These are phyloP conservation scores for Cercophora samala DNA, from an alignment of 495 filamentous ascomycete species.

Conservation along the genomic window DNA sequence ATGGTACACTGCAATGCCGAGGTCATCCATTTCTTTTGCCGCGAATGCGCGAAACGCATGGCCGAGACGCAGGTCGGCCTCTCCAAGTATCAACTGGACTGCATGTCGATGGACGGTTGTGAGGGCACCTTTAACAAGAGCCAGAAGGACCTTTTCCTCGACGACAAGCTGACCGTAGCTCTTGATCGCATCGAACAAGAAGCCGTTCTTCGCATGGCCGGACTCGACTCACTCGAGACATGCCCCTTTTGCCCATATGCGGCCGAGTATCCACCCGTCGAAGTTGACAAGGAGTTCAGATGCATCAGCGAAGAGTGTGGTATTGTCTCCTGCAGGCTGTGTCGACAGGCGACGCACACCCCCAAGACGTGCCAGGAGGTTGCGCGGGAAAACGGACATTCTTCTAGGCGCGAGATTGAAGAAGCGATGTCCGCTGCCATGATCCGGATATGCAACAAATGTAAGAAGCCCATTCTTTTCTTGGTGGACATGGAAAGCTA, in stretches of 20 bases:
- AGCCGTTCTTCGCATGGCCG: conserved; percentile 60
- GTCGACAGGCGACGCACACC: conserved; percentile 68
- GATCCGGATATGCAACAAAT: conserved; percentile 70
- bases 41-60: conserved; percentile 57
- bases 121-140: conserved; percentile 38
- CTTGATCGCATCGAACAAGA: conserved; percentile 69
- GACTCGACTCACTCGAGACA: conserved; percentile 60
- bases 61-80: conserved; percentile 67
- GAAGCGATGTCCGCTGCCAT: conserved; percentile 81
- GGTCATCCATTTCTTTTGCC: conserved; percentile 59
- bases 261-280: conserved; percentile 62
- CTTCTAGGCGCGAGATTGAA: conserved; percentile 65
- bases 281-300: conserved; percentile 70
- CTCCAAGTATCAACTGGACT: conserved; percentile 56
- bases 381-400: conserved; percentile 54
- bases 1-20: conserved; percentile 64
- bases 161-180: conserved; percentile 50
- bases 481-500: conserved; percentile 18
- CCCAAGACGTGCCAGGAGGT: conserved; percentile 70
- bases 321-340: conserved; percentile 69
- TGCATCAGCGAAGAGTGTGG: conserved; percentile 66
- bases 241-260: conserved; percentile 86
- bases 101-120: conserved; percentile 52
- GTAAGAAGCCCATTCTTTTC: conserved; percentile 32
- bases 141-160: conserved; percentile 56